phyloP scores from a whole-genome alignment of 495 filamentous ascomycete genomes.

The Penicillium argentinense region DNA sequence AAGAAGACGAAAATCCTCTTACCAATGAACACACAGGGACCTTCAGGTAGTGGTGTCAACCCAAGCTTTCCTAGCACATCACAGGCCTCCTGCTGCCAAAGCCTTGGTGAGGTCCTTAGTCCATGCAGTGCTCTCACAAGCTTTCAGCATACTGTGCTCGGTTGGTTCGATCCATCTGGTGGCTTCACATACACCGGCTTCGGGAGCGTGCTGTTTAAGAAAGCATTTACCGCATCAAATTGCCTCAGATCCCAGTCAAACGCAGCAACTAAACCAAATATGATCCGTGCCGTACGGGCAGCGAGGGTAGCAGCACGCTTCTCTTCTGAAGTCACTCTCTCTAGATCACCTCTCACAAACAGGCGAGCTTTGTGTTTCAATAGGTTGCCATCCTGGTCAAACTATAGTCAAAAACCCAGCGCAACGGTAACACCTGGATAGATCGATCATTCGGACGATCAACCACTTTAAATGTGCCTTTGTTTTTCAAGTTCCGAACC shows the following conservation, averaged over 20 bases:
- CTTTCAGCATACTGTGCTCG: neutral
- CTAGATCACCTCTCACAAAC: constrained; percentile 15
- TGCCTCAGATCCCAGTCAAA: constrained; percentile 8
- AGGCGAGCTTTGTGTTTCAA: constrained; percentile 15
- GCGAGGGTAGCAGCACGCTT: constrained; percentile 10
- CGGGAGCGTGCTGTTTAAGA: constrained; percentile 8
- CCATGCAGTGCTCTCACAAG: constrained; percentile 22
- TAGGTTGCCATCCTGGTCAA: constrained; percentile 10
- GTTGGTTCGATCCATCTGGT: constrained; percentile 1
- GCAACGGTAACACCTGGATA: constrained; percentile 12
- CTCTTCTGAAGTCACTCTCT: constrained; percentile 4
- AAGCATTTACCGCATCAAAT: constrained; percentile 5
- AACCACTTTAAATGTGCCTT: neutral
- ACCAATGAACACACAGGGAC: constrained; percentile 18
- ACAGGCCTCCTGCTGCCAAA: constrained; percentile 23
- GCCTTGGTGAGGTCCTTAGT: constrained; percentile 16
- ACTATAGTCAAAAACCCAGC: constrained; percentile 17
- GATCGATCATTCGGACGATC: neutral
- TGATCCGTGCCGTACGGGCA: constrained; percentile 1
- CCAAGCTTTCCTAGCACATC: constrained; percentile 15
- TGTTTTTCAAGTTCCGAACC: neutral
- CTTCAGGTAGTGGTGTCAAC: constrained; percentile 13
- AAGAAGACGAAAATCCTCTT: constrained; percentile 22
- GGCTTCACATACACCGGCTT: constrained; percentile 1
- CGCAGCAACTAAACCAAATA: constrained; percentile 5